Evolutionary conservation across 345 rosid species (phyloP).

Genomic region (Erysimum cheiranthoides): DNA sequence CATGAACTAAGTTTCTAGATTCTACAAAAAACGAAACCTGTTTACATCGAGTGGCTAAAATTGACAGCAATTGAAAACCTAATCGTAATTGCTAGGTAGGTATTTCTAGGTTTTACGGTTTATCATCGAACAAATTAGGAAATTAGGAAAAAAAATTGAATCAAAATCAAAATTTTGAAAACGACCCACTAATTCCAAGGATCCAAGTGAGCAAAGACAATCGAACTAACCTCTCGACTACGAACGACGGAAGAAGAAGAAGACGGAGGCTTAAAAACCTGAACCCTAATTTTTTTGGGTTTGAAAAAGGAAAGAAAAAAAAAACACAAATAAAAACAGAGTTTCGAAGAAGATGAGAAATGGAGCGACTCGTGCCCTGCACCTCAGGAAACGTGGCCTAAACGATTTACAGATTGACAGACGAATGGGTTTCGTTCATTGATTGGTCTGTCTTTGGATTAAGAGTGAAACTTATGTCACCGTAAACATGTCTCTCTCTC

Average conservation of each 20-base stretch:
- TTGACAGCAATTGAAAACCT: conserved; percentile 13
- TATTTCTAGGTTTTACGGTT: conserved; percentile 8
- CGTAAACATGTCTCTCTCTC: neutral
- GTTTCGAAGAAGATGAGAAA: neutral
- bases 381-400: conserved; percentile 32
- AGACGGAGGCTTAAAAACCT: neutral
- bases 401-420: neutral
- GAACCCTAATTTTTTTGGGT: conserved; percentile 32
- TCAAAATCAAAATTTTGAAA: conserved; percentile 24
- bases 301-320: neutral
- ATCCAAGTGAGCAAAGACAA: conserved; percentile 8
- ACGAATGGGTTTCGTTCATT: neutral
- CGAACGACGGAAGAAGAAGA: conserved; percentile 18
- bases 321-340: neutral
- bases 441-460: conserved; percentile 31
- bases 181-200: conserved; percentile 6
- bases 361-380: conserved; percentile 32
- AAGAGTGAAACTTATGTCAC: conserved; percentile 20
- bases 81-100: neutral
- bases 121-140: conserved; percentile 4
- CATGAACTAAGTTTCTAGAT: conserved; percentile 5
- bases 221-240: conserved; percentile 15
- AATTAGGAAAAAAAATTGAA: neutral
- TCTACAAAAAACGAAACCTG: neutral
- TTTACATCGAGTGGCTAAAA: neutral